Conservation (phyloP, 345 rosid genomes). For the Cardamine resedifolia region DNA sequence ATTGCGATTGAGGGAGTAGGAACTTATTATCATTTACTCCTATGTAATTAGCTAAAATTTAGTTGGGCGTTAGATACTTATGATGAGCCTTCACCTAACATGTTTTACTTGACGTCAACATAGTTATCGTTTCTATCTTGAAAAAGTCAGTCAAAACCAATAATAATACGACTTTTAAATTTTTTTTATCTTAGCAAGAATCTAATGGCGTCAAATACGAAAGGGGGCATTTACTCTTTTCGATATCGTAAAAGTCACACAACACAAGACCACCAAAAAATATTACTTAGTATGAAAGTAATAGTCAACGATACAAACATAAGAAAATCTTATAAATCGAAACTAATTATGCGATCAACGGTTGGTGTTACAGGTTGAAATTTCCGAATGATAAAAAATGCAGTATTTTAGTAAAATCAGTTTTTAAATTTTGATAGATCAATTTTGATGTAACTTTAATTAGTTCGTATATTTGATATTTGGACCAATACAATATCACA, state of each 20-base stretch:
- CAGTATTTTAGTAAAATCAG: neutral
- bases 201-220: slow-evolving; percentile 14
- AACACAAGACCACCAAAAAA: neutral
- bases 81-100: slow-evolving; percentile 16
- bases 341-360: neutral
- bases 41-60: slow-evolving; percentile 16
- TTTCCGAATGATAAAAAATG: neutral
- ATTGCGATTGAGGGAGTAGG: too few species aligned
- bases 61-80: slow-evolving; percentile 30
- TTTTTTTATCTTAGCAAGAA: neutral
- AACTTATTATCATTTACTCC: neutral
- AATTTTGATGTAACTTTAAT: neutral
- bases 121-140: slow-evolving; percentile 16
- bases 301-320: slow-evolving; percentile 18
- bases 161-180: neutral
- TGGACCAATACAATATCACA: neutral
- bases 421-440: neutral
- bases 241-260: neutral
- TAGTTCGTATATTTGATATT: neutral
- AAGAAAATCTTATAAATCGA: neutral
- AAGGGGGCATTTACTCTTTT: slow-evolving; percentile 14
- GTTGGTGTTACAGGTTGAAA: neutral
- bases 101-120: slow-evolving; percentile 25
- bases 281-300: neutral
- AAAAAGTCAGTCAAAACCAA: slow-evolving; percentile 16